phyloP scores from a whole-genome alignment of 2,329 filamentous ascomycete species.

The Aspergillus chevalieri region DNA sequence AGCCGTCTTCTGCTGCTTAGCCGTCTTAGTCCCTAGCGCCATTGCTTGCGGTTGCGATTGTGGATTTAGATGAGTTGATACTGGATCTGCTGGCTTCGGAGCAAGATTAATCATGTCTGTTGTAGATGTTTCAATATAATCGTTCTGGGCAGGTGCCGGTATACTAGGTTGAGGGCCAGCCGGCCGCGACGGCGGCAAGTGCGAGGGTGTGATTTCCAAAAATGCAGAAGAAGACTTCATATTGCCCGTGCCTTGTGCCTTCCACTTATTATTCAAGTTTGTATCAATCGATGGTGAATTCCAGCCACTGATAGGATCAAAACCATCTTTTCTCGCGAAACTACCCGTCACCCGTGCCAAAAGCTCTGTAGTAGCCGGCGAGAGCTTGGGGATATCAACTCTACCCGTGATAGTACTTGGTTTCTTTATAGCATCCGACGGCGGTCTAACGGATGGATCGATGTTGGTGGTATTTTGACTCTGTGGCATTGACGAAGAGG shows the following conservation, averaged over 20 bases:
- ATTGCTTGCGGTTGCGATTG: conserved; percentile 5
- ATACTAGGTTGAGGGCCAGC: conserved; percentile 8
- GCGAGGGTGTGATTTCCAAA: conserved; percentile 19
- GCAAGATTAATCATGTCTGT: conserved; percentile 9
- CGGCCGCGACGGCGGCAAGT: conserved; percentile 14
- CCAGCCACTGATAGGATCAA: conserved; percentile 6
- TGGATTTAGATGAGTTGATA: conserved; percentile 3
- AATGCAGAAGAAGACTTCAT: conserved; percentile 22
- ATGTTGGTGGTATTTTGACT: conserved; percentile 1
- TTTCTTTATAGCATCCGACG: conserved; percentile 6
- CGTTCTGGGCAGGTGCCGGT: conserved; percentile 3
- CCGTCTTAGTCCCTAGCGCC: conserved; percentile 2
- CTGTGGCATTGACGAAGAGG: conserved; percentile 8
- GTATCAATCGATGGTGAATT: conserved; percentile 4
- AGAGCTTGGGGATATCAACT: conserved; percentile 20
- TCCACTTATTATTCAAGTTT: conserved; percentile 2
- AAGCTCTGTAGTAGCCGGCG: conserved; percentile 21
- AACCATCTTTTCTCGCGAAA: conserved; percentile 11
- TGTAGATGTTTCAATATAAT: background rate
- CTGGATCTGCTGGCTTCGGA: conserved; percentile 6
- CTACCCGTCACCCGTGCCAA: conserved; percentile 18
- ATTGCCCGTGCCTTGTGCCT: conserved; percentile 3
- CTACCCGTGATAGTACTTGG: conserved; percentile 8
- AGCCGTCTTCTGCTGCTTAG: conserved; percentile 9
- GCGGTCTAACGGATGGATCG: conserved; percentile 4